phyloP scores from a whole-genome alignment of 1,284 basidiomycete species.

The Heterobasidion occidentale region DNA sequence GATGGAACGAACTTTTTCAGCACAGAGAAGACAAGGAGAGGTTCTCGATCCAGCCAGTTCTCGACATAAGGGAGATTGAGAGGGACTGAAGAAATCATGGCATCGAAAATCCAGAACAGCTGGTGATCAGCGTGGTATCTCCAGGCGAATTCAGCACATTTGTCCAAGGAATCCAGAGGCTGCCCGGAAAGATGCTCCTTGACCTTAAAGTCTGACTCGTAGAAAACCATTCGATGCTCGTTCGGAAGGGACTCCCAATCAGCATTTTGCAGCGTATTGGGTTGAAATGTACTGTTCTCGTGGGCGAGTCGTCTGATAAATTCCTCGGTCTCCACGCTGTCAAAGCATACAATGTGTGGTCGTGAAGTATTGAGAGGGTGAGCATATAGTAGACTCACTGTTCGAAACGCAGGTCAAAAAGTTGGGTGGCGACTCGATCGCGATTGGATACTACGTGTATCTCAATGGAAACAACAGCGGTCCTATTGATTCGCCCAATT shows the following conservation, averaged over 20 bases:
- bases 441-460: constrained; percentile 63
- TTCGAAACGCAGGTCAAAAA: constrained; percentile 59
- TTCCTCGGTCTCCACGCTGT: constrained; percentile 50
- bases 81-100: constrained; percentile 25
- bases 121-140: constrained; percentile 45
- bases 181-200: constrained; percentile 4
- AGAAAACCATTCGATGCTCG: background rate
- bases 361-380: background rate
- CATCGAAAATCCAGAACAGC: constrained; percentile 42
- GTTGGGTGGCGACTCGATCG: constrained; percentile 52
- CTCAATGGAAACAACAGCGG: constrained; percentile 44
- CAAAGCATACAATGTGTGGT: background rate
- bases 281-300: constrained; percentile 31
- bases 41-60: constrained; percentile 38
- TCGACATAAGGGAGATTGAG: constrained; percentile 23
- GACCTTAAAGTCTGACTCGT: background rate
- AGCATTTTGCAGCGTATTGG: constrained; percentile 20
- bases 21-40: constrained; percentile 44
- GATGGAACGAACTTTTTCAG: constrained; percentile 39
- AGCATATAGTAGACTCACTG: constrained; percentile 33
- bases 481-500: constrained; percentile 45
- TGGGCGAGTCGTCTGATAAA: constrained; percentile 41
- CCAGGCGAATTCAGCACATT: constrained; percentile 21
- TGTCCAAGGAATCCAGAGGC: constrained; percentile 5
- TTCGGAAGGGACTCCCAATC: constrained; percentile 3